phyloP scores from a whole-genome alignment of 2,329 filamentous ascomycete genomes.

The Blumeriella jaapii region DNA sequence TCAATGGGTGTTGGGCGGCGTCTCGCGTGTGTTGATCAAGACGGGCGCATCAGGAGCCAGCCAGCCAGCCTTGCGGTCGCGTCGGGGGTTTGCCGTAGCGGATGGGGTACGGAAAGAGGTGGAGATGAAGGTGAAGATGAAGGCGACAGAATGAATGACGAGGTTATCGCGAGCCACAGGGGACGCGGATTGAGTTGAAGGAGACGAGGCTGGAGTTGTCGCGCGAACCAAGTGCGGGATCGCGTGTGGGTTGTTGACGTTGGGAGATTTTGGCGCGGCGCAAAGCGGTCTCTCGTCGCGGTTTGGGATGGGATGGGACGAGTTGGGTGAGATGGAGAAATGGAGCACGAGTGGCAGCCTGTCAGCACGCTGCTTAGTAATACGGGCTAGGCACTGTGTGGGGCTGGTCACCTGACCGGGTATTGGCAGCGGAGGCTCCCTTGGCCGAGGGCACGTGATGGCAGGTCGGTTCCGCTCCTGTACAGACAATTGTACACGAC shows the following conservation, averaged over 20 bases:
- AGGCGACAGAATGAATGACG: conserved; percentile 9
- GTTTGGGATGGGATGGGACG: no score
- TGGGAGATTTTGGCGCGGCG: conserved; percentile 22
- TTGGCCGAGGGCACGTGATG: no score
- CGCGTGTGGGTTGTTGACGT: conserved; percentile 26
- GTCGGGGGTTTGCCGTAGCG: conserved; percentile 23
- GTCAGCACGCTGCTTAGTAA: no score
- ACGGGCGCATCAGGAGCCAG: conserved; percentile 26
- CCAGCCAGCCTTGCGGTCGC: no score
- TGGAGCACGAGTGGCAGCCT: no score
- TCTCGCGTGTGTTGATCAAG: conserved; percentile 13
- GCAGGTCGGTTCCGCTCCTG: no score
- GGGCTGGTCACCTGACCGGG: no score
- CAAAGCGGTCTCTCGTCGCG: no score
- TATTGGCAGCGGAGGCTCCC: no score
- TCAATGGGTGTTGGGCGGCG: conserved; percentile 7
- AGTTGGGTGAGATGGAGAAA: no score
- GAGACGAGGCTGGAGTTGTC: conserved; percentile 12
- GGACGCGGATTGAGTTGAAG: conserved; percentile 1
- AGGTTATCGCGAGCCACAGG: background rate
- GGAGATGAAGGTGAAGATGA: conserved; percentile 15
- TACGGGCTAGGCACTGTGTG: no score
- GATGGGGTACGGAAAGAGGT: conserved; percentile 9
- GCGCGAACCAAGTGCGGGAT: conserved; percentile 15
- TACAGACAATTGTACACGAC: no score